A percentile compares a stretch with the other conserved stretches of the same genome.
phyloP scores from a whole-genome alignment of 2,329 filamentous ascomycete species.

The Neonectria coccinea region DNA sequence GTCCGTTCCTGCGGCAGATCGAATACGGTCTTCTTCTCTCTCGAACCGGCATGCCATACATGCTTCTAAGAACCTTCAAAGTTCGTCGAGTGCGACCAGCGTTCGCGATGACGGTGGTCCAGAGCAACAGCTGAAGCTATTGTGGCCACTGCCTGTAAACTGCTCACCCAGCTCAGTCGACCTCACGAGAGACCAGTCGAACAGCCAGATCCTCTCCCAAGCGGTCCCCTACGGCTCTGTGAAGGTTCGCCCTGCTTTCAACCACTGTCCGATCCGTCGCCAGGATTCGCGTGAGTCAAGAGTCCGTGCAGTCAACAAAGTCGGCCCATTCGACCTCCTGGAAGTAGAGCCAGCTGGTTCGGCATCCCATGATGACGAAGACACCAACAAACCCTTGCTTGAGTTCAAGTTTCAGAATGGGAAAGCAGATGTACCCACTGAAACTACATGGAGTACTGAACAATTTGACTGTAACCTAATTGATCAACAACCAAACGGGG shows the following conservation, averaged over 20 bases:
- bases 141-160: neutral
- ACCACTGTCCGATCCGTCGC: conserved; percentile 29
- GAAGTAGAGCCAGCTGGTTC: neutral
- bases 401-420: neutral
- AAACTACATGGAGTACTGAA: neutral
- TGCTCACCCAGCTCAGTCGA: conserved; percentile 11
- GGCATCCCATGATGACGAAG: neutral
- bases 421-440: neutral
- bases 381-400: neutral
- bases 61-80: neutral
- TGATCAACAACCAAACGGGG: neutral
- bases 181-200: conserved; percentile 31
- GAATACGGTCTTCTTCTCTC: neutral
- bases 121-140: conserved; percentile 1
- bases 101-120: neutral
- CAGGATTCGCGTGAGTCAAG: neutral
- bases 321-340: conserved; percentile 18
- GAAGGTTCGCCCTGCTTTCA: conserved; percentile 45
- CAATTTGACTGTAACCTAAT: neutral
- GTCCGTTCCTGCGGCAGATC: conserved; percentile 4
- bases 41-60: neutral
- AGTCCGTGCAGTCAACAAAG: conserved; percentile 30
- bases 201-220: conserved; percentile 31
- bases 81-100: neutral
- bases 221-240: conserved; percentile 33